Evolutionary conservation across 2,329 filamentous ascomycete species (phyloP).

Genomic region (Verticillium isaacii): DNA sequence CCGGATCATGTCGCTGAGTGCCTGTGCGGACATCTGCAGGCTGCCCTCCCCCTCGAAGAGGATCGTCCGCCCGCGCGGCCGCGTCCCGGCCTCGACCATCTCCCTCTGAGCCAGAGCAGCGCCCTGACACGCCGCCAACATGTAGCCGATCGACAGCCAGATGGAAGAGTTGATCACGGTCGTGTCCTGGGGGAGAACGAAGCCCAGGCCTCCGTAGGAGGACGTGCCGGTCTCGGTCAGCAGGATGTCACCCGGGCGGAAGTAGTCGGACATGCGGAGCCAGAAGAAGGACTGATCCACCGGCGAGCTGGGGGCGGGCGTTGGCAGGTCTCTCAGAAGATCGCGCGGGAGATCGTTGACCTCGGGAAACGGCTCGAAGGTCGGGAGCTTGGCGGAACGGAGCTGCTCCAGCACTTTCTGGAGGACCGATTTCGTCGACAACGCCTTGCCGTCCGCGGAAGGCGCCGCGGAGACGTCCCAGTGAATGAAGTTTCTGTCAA

Average conservation of each 20-base stretch:
- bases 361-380: not conserved
- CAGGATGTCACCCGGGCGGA: slow-evolving; percentile 49
- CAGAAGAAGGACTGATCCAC: slow-evolving; percentile 46
- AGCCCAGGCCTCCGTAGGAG: slow-evolving; percentile 46
- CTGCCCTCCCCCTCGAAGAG: slow-evolving; percentile 60
- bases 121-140: slow-evolving; percentile 52
- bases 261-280: slow-evolving; percentile 17
- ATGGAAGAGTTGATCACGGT: slow-evolving; percentile 45
- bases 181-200: slow-evolving; percentile 42
- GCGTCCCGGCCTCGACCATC: slow-evolving; percentile 15
- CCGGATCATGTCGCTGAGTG: slow-evolving; percentile 58
- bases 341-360: slow-evolving; percentile 18
- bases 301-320: slow-evolving; percentile 17
- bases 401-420: slow-evolving; percentile 14
- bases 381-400: slow-evolving; percentile 1
- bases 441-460: slow-evolving; percentile 6
- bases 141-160: slow-evolving; percentile 58
- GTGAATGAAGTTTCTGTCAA: not conserved
- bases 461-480: not conserved
- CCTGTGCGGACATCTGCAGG: slow-evolving; percentile 62
- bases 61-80: slow-evolving; percentile 31
- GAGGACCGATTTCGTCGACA: slow-evolving; percentile 27
- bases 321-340: slow-evolving; percentile 11
- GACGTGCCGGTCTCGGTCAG: slow-evolving; percentile 56
- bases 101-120: slow-evolving; percentile 50